Base-by-base conservation (phyloP, 2,329 filamentous ascomycete genomes). In the Ophiostoma triangulosporum region DNA sequence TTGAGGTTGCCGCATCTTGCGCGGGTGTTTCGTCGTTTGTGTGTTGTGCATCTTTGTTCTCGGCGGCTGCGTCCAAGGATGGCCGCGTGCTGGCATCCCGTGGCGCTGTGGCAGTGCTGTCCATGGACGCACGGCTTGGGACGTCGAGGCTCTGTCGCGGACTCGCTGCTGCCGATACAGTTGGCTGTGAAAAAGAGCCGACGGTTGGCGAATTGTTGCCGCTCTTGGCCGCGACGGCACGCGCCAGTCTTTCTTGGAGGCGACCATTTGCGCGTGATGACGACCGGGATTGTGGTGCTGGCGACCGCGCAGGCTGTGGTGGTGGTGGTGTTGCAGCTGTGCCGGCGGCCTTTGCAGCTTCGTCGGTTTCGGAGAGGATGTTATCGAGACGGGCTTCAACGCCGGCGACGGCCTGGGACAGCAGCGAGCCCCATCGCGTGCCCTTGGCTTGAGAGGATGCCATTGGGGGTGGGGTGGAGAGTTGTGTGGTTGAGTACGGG, bases 341-440 rank as follows among this genome's bases (percentile, higher is more conserved):
- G 11, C 26, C n/a, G n/a, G 46, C n/a, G n/a, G 26, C 48, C 52
- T 59, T 60, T 22, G 49, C 54, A 8, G 68, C 66, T 48, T 79
- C 78, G 43, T 84, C 81, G 53, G 87, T 82, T 60, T 96, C 90
- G 52, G 88, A 82, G 57, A 98, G 77, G 55, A 98, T 95, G 50
- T 80, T 90, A 67, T 98, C 93, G 56, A 98, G 78, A 43, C 87
- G 83, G 56, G 90, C 94, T 70, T 98, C 93, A 55, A 98, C 86
- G 57, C 90, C 90, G 53, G 90, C 89, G 57, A 97, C 88, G 58
- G 91, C 90, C 68, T 91, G 88, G 59, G 89, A 86, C 56, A 96
- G 76, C 65, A 95, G 84, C 31, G 81, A 81, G 46, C 84, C 85
- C 86, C 86, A 89, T 80, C 78, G 48, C 26, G 46, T 77, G 50